Evolutionary conservation across 441 rosid genomes (phyloP).

Genomic region (Pelargonium citronellum): DNA sequence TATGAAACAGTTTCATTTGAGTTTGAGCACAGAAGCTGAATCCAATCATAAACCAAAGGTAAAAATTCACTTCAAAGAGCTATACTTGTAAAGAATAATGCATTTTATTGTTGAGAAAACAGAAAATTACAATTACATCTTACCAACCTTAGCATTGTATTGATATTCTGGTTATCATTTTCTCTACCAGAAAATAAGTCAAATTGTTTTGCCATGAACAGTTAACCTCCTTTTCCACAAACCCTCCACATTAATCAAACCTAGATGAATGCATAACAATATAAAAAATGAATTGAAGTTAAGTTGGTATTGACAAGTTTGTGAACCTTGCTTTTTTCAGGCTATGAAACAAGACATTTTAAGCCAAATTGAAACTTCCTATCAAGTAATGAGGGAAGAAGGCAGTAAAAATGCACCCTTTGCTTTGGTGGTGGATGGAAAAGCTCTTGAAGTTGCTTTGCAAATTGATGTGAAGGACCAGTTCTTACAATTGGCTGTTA

Average conservation of each 20-base stretch:
- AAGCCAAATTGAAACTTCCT: constrained; percentile 38
- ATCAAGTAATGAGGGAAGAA: constrained; percentile 38
- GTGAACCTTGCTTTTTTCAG: constrained; percentile 29
- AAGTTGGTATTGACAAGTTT: constrained; percentile 17
- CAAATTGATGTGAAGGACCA: constrained; percentile 57
- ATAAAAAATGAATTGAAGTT: background rate
- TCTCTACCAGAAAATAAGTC: too few relatives aligned
- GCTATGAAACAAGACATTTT: constrained; percentile 38
- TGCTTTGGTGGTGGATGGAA: constrained; percentile 88
- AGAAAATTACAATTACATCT: too few relatives aligned
- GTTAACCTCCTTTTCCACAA: too few relatives aligned
- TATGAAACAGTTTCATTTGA: constrained; percentile 81
- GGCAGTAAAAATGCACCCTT: constrained; percentile 47
- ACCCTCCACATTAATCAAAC: too few relatives aligned
- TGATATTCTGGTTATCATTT: too few relatives aligned
- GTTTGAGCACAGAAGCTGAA: constrained; percentile 51
- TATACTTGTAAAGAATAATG: background rate
- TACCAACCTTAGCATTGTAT: too few relatives aligned
- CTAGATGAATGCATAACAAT: too few relatives aligned
- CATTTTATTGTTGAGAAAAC: background rate
- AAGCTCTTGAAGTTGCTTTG: constrained; percentile 74
- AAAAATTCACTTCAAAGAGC: constrained; percentile 33
- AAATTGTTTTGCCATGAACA: too few relatives aligned
- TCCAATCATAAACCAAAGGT: constrained; percentile 42
- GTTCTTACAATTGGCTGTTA: constrained; percentile 74